phyloP scores from a whole-genome alignment of 192 early-diverging fungal genomes.

The Coemansia sp. region DNA sequence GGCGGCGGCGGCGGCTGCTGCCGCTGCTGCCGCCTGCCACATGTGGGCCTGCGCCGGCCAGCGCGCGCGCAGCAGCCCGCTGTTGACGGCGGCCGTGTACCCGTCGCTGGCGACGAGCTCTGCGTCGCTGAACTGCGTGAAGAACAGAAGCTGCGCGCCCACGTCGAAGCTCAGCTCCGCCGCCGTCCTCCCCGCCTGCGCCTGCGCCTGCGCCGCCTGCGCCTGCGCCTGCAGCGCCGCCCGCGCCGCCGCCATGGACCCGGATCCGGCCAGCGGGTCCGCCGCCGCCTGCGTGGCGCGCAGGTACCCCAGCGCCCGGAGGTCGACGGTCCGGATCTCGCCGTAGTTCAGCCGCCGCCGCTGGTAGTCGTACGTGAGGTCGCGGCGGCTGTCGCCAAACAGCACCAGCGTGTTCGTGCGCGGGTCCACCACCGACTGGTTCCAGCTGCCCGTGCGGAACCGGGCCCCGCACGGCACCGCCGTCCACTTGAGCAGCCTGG shows the following conservation, averaged over 20 bases:
- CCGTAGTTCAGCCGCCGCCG: slow-evolving; percentile 77
- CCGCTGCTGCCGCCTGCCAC: slow-evolving; percentile 29
- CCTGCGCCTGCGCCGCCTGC: slow-evolving; percentile 3
- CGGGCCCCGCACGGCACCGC: slow-evolving; percentile 67
- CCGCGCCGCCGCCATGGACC: slow-evolving; percentile 19
- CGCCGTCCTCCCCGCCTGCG: neutral
- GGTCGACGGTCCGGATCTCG: slow-evolving; percentile 67
- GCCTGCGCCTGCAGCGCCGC: no score
- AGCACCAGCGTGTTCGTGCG: slow-evolving; percentile 64
- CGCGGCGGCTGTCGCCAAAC: slow-evolving; percentile 69
- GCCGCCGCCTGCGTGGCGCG: slow-evolving; percentile 35
- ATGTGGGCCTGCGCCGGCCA: slow-evolving; percentile 45
- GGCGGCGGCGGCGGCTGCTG: neutral
- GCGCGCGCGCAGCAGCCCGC: slow-evolving; percentile 45
- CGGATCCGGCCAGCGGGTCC: slow-evolving; percentile 21
- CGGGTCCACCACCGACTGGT: slow-evolving; percentile 67
- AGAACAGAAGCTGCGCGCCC: slow-evolving; percentile 45
- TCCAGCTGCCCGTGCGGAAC: slow-evolving; percentile 75
- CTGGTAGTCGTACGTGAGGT: slow-evolving; percentile 73
- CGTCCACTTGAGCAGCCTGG: slow-evolving; percentile 62
- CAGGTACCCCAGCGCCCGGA: slow-evolving; percentile 70
- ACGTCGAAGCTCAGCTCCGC: slow-evolving; percentile 32
- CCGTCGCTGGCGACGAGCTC: slow-evolving; percentile 37
- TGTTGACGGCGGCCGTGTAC: slow-evolving; percentile 30
- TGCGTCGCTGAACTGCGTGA: slow-evolving; percentile 46